These are phyloP conservation scores for Emericellopsis atlantica DNA, from an alignment of 2,329 filamentous ascomycete genomes.

Conservation along the genomic window DNA sequence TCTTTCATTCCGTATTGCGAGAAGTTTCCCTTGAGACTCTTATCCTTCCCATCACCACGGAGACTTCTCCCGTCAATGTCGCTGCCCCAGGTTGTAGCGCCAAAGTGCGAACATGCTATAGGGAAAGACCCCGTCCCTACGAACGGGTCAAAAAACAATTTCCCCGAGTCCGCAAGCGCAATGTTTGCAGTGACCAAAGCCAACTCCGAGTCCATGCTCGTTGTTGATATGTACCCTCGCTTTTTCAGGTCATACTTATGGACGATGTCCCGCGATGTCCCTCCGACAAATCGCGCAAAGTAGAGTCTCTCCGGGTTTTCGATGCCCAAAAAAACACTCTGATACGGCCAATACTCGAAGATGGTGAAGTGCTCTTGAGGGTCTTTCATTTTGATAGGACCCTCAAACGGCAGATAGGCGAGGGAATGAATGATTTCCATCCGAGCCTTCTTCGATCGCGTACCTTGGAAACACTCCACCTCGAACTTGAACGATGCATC, in stretches of 20 bases:
- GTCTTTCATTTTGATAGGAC: slow-evolving; percentile 63
- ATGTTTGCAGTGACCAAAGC: slow-evolving; percentile 88
- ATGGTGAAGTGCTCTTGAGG: slow-evolving; percentile 67
- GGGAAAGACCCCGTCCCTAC: slow-evolving; percentile 91
- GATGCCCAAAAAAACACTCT: slow-evolving; percentile 32
- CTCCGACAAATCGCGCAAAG: slow-evolving; percentile 60
- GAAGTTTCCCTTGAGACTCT: slow-evolving; percentile 57
- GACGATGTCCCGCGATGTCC: slow-evolving; percentile 54
- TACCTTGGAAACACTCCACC: slow-evolving; percentile 71
- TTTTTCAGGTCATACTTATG: slow-evolving; percentile 84
- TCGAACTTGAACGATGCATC: slow-evolving; percentile 67
- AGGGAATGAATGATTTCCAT: slow-evolving; percentile 73
- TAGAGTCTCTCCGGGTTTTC: slow-evolving; percentile 47
- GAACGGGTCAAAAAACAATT: slow-evolving; percentile 88
- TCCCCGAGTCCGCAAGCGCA: slow-evolving; percentile 68
- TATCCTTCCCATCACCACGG: slow-evolving; percentile 50
- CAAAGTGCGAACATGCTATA: slow-evolving; percentile 81
- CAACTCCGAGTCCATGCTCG: slow-evolving; percentile 93
- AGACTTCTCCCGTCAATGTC: slow-evolving; percentile 92
- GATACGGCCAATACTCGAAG: slow-evolving; percentile 66
- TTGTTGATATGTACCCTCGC: slow-evolving; percentile 84
- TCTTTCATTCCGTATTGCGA: slow-evolving; percentile 62
- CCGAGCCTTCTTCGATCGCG: slow-evolving; percentile 50
- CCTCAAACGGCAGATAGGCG: slow-evolving; percentile 62
- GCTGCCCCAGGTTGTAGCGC: slow-evolving; percentile 69